A percentile compares a stretch with the other conserved stretches of the same genome.
Evolutionary conservation across 164 flowering plant species (phyloP).

Genomic region (Vitis rotundifolia): DNA sequence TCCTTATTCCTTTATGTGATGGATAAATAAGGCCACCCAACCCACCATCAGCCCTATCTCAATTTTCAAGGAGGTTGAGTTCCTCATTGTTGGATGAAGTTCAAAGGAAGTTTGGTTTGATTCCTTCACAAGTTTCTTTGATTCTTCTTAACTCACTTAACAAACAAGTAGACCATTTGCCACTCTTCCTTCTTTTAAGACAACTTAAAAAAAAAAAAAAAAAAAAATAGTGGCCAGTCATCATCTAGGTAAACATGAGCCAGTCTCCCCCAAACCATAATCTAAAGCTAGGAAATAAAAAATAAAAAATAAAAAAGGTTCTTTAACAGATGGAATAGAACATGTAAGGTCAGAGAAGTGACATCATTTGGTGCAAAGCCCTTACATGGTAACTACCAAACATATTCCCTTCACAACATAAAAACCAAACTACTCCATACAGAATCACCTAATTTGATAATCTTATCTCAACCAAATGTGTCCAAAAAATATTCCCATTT

Average conservation of each 20-base stretch:
- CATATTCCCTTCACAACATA: not conserved
- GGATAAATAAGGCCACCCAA: not conserved
- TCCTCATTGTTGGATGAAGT: too few relatives aligned
- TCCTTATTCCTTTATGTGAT: not conserved
- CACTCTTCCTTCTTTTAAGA: too few relatives aligned
- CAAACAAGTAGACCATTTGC: not conserved
- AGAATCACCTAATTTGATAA: constrained; percentile 11
- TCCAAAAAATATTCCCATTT: not conserved
- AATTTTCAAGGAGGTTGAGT: too few relatives aligned
- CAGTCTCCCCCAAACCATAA: too few relatives aligned
- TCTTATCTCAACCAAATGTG: constrained; percentile 7
- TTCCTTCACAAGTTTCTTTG: constrained; percentile 3
- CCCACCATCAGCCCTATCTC: not conserved
- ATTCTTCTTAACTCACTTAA: not conserved
- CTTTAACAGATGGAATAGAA: too few relatives aligned
- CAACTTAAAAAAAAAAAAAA: too few relatives aligned
- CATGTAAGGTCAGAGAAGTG: not conserved
- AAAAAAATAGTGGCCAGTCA: too few relatives aligned
- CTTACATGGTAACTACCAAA: constrained; percentile 2
- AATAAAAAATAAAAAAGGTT: too few relatives aligned
- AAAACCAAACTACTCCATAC: too few relatives aligned
- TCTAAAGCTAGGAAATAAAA: too few relatives aligned
- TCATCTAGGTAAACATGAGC: too few relatives aligned
- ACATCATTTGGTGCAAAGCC: constrained; percentile 9
- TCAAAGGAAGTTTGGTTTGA: not conserved